phyloP scores from a whole-genome alignment of 495 filamentous ascomycete genomes.

The Annulohypoxylon nitens region DNA sequence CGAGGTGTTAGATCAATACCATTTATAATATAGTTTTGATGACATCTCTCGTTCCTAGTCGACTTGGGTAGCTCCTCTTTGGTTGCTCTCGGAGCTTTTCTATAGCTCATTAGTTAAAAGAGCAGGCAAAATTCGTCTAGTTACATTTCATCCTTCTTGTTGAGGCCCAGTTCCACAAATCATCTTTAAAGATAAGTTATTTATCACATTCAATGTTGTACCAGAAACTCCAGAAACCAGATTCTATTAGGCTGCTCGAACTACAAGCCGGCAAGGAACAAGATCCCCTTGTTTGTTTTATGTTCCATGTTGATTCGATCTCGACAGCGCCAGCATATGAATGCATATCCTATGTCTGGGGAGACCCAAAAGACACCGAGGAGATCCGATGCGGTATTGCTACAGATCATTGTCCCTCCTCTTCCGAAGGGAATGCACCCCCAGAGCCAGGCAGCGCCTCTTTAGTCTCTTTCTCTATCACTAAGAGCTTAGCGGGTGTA shows the following conservation, averaged over 20 bases:
- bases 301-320: background rate
- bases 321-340: background rate
- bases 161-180: background rate
- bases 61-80: background rate
- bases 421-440: background rate
- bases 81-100: background rate
- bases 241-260: background rate
- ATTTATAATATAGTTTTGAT: background rate
- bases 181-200: background rate
- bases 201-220: background rate
- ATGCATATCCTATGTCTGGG: background rate
- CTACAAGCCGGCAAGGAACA: background rate
- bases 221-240: background rate
- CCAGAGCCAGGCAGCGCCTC: background rate
- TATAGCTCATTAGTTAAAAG: background rate
- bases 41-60: background rate
- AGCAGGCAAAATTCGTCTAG: background rate
- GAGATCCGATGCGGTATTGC: background rate
- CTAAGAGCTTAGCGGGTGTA: background rate
- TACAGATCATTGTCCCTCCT: background rate
- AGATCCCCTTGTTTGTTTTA: background rate
- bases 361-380: background rate
- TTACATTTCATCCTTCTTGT: background rate
- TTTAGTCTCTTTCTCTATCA: background rate
- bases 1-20: background rate